Conservation (phyloP, 202 grass and related monocot species). For the Hordeum pubiflorum region DNA sequence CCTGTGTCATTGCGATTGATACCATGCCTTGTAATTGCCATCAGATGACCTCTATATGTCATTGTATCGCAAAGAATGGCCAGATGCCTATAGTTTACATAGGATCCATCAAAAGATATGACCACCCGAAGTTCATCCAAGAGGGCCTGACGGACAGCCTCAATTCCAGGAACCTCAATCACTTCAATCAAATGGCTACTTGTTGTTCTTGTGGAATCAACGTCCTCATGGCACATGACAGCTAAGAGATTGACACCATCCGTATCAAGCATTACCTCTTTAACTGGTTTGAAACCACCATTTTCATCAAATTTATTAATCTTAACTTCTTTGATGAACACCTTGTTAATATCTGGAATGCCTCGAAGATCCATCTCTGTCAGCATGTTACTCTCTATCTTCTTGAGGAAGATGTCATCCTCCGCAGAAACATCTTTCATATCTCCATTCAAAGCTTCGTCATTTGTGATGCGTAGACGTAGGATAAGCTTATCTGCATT, state of each 20-base stretch:
- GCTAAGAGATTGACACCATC: slow-evolving; percentile 94
- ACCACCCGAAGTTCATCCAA: slow-evolving; percentile 82
- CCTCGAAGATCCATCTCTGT: slow-evolving; percentile 94
- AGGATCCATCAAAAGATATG: slow-evolving; percentile 95
- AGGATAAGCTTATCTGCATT: slow-evolving; percentile 97
- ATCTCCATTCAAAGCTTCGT: too few relatives aligned
- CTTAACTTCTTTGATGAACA: slow-evolving; percentile 78
- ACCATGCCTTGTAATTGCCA: slow-evolving; percentile 90
- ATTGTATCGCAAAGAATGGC: slow-evolving; percentile 95
- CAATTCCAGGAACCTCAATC: slow-evolving; percentile 93
- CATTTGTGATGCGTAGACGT: slow-evolving; percentile 69
- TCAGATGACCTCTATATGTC: slow-evolving; percentile 90
- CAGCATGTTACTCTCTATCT: slow-evolving; percentile 92
- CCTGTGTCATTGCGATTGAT: slow-evolving; percentile 92
- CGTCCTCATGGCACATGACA: slow-evolving; percentile 94
- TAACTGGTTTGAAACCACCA: slow-evolving; percentile 59
- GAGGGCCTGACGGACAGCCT: slow-evolving; percentile 75
- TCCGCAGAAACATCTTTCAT: too few relatives aligned
- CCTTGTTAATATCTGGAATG: slow-evolving; percentile 97
- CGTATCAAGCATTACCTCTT: slow-evolving; percentile 93
- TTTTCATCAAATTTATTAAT: slow-evolving; percentile 61
- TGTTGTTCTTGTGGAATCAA: slow-evolving; percentile 83
- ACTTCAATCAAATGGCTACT: slow-evolving; percentile 96
- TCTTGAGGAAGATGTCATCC: slow-evolving; percentile 89
- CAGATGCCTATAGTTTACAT: slow-evolving; percentile 91